Base-by-base conservation (phyloP, 208 protist species). In the Naegleria fowleri region DNA sequence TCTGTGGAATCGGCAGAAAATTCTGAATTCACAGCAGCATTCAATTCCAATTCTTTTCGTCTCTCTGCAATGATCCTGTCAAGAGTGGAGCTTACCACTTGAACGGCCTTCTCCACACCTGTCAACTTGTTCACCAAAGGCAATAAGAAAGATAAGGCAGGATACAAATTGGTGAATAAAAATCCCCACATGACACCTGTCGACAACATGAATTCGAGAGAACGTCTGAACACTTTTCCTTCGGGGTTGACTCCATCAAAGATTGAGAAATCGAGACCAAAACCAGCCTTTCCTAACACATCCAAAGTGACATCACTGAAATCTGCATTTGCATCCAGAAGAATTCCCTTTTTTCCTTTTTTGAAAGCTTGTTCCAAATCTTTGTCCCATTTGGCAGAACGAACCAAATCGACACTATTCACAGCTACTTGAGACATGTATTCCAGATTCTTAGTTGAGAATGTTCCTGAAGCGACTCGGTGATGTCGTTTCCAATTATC, bases 401-500 rank as follows among this genome's bases (percentile, higher is more conserved):
- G 29, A 36, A 79, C 9, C 16, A 79, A 36, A 79, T 79, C 67
- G 29, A 36, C 29, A 7, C 29, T 36, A 36, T 79, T 36, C 0
- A 79, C 67, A 36, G 67, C 67, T 13, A 79, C 29, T 13, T 33
- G 13, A 15, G 29, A 36, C 67, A 79, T 79, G 29, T 79, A 33
- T 36, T 79, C 67, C 29, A 79, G 36, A 33, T 36, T 79, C n/a
- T 79, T 79, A 25, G 2, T 36, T 7, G 25, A 11, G 36, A 79
- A 79, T 0, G 67, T 25, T 36, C 6, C 6, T 9, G 67, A 29
- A 5, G 29, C 16, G 6, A 79, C 29, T 7, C n/a, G 19, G 9
- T 79, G 67, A 33, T 79, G 67, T 79, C n/a, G 29, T 79, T 79
- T 79, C 67, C 67, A 79, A 36, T 79, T n/a, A 36, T 79, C 67